Conservation (phyloP, 495 filamentous ascomycete genomes). For the Lineolata rhizophorae region DNA sequence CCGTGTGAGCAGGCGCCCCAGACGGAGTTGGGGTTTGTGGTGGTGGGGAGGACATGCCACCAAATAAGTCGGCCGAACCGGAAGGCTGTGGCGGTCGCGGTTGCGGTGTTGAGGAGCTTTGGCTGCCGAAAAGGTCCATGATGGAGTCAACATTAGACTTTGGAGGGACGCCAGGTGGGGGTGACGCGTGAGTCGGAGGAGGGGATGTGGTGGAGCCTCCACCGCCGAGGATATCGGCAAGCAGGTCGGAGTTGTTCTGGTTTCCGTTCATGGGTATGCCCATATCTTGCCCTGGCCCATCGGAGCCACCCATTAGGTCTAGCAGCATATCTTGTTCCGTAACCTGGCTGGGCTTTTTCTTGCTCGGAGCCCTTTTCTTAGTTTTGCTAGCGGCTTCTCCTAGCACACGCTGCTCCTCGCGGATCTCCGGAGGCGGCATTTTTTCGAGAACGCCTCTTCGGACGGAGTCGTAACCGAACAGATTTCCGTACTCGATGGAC, state of each 20-base stretch:
- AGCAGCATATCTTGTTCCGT: constrained; percentile 80
- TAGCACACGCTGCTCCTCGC: constrained; percentile 73
- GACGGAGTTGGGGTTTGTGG: constrained; percentile 20
- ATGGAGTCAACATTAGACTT: constrained; percentile 50
- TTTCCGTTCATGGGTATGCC: constrained; percentile 36
- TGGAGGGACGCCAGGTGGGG: constrained; percentile 17
- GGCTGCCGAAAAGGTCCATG: constrained; percentile 61
- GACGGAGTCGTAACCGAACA: constrained; percentile 76
- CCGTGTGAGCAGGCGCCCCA: constrained; percentile 30
- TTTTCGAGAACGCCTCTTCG: constrained; percentile 80
- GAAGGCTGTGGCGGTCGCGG: constrained; percentile 14
- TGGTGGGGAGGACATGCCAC: constrained; percentile 23
- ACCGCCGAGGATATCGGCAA: constrained; percentile 65
- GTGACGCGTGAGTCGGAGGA: constrained; percentile 26
- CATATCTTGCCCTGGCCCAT: constrained; percentile 28
- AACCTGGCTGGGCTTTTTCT: constrained; percentile 52
- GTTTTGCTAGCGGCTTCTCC: constrained; percentile 72
- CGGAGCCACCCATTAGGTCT: constrained; percentile 77
- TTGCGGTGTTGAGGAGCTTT: constrained; percentile 9
- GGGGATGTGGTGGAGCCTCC: constrained; percentile 24
- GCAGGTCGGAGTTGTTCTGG: constrained; percentile 59
- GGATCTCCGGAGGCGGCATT: constrained; percentile 93
- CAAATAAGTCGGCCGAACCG: constrained; percentile 9
- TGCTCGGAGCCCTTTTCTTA: constrained; percentile 57
- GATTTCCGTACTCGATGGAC: constrained; percentile 81